phyloP scores from a whole-genome alignment of 1,284 basidiomycete species.

The Rhodotorula sp. region DNA sequence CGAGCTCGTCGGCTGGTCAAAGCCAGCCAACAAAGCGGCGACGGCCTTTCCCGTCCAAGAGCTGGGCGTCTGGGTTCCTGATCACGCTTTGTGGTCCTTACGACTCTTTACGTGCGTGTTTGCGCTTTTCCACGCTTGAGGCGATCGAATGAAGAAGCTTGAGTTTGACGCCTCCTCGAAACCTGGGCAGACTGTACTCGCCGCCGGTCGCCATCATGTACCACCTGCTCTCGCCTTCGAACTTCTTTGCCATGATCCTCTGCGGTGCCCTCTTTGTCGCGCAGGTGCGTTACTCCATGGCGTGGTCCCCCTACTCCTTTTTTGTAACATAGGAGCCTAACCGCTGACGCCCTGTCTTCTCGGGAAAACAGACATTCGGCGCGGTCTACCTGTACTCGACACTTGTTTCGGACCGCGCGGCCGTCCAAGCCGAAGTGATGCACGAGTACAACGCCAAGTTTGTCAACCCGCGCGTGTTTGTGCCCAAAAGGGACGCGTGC shows the following conservation, averaged over 20 bases:
- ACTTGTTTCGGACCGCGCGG: conserved; percentile 67
- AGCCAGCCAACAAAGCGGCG: background rate
- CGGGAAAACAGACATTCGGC: conserved; percentile 21
- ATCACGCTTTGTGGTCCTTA: conserved; percentile 37
- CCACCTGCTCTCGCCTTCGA: conserved; percentile 37
- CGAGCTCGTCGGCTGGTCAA: background rate
- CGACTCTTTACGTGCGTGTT: conserved; percentile 36
- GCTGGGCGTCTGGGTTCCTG: conserved; percentile 41
- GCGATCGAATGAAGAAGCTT: too few species aligned
- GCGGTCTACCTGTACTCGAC: conserved; percentile 70
- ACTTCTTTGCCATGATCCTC: conserved; percentile 23
- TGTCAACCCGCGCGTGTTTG: conserved; percentile 70
- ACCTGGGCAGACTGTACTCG: conserved; percentile 33
- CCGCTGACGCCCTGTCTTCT: too few species aligned
- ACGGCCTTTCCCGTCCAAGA: conserved; percentile 38
- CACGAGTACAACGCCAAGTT: conserved; percentile 78
- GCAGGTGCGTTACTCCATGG: conserved; percentile 16
- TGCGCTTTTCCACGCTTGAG: background rate
- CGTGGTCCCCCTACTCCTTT: too few species aligned
- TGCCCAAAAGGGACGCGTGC: conserved; percentile 26
- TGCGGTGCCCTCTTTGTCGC: conserved; percentile 22
- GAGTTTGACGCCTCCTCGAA: background rate
- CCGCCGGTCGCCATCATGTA: conserved; percentile 41
- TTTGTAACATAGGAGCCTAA: too few species aligned
- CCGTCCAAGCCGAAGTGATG: conserved; percentile 75